Conservation (phyloP, 495 filamentous ascomycete species). For the Podospora tetraspora region DNA sequence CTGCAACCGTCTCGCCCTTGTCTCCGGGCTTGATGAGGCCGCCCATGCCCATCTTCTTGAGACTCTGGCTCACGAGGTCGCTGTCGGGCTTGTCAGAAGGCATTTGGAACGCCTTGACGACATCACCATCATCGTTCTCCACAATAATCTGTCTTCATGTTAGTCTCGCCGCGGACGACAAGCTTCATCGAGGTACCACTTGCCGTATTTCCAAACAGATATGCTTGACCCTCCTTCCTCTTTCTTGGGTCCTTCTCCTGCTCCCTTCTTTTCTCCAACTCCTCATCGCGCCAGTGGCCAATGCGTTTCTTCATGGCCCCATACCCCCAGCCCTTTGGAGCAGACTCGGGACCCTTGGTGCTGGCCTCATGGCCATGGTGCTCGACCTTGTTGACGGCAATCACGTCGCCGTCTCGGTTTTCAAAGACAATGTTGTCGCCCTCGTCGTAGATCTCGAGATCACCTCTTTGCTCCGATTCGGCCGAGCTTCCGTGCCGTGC, state of each 20-base stretch:
- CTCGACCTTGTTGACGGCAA: conserved; percentile 39
- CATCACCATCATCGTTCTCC: conserved; percentile 95
- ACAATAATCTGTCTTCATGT: conserved; percentile 67
- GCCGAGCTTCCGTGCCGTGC: conserved; percentile 5
- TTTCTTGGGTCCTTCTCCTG: conserved; percentile 46
- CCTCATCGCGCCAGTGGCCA: conserved; percentile 49
- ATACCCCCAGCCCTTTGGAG: conserved; percentile 40
- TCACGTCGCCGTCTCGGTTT: conserved; percentile 81
- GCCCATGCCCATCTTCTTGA: conserved; percentile 45
- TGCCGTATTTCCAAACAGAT: conserved; percentile 88
- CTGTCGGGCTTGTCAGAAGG: conserved; percentile 44
- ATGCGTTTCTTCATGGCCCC: conserved; percentile 45
- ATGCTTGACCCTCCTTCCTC: conserved; percentile 71
- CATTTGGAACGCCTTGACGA: conserved; percentile 93
- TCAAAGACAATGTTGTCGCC: conserved; percentile 79
- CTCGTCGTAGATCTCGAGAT: conserved; percentile 70
- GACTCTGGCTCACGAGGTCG: conserved; percentile 40
- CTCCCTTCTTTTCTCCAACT: conserved; percentile 54
- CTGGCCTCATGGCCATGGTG: conserved; percentile 30
- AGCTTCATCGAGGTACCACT: conserved; percentile 8
- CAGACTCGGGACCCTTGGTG: conserved; percentile 30
- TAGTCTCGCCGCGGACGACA: conserved; percentile 7
- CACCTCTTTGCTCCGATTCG: conserved; percentile 33
- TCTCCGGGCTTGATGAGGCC: conserved; percentile 38
- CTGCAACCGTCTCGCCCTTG: conserved; percentile 24